These are phyloP conservation scores for Podaxis rugospora DNA, from an alignment of 768 basidiomycete genomes.

Conservation along the genomic window DNA sequence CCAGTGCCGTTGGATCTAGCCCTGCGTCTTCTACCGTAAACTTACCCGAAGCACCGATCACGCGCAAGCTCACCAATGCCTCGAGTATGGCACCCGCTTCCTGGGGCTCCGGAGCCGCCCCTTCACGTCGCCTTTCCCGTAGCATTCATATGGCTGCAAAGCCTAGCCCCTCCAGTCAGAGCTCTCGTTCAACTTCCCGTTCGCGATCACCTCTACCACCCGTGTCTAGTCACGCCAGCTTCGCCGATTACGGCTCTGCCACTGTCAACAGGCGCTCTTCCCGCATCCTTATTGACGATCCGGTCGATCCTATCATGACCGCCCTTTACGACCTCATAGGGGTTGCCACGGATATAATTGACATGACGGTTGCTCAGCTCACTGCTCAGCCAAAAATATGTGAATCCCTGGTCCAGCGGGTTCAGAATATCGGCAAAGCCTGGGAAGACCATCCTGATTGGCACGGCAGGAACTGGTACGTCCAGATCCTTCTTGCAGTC, in stretches of 20 bases:
- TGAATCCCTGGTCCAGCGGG: constrained; percentile 81
- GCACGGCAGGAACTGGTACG: constrained; percentile 98
- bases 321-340: constrained; percentile 89
- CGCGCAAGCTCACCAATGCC: constrained; percentile 55
- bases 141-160: constrained; percentile 73
- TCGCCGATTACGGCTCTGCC: constrained; percentile 52
- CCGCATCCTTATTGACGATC: constrained; percentile 79
- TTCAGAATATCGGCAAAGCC: constrained; percentile 87
- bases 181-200: constrained; percentile 91
- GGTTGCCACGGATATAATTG: constrained; percentile 89
- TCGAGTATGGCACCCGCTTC: constrained; percentile 40
- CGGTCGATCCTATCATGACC: constrained; percentile 84
- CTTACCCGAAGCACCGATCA: constrained; percentile 60
- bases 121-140: constrained; percentile 81
- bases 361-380: constrained; percentile 84
- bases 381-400: constrained; percentile 83
- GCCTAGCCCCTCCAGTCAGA: constrained; percentile 67
- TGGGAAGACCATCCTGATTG: constrained; percentile 99
- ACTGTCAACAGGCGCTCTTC: constrained; percentile 70
- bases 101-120: constrained; percentile 50
- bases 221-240: constrained; percentile 57
- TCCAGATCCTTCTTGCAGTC: constrained; percentile 91
- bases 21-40: constrained; percentile 56
- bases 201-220: constrained; percentile 91
- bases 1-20: constrained; percentile 52